Percentiles rank a stretch among this genome's conserved stretches.
Evolutionary conservation across 2,329 filamentous ascomycete genomes (phyloP).

Genomic region (Atkinsonella hypoxylon): DNA sequence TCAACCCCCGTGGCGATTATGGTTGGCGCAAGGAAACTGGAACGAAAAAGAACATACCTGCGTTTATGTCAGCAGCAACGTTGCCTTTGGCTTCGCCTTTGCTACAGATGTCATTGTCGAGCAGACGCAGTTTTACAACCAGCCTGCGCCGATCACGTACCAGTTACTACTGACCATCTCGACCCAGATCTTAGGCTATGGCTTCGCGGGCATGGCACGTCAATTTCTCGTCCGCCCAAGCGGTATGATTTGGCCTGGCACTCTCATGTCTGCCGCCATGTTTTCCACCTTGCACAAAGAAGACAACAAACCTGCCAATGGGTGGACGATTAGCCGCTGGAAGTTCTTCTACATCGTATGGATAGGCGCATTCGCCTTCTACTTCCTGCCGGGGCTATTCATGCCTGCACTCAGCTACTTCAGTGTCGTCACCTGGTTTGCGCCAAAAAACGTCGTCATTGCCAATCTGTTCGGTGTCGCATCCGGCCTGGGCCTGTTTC

Average conservation of each 20-base stretch:
- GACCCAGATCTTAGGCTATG: slow-evolving; percentile 77
- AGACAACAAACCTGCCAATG: slow-evolving; percentile 69
- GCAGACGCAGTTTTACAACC: slow-evolving; percentile 80
- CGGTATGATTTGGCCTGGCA: slow-evolving; percentile 87
- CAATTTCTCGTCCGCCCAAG: slow-evolving; percentile 74
- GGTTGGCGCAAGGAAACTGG: slow-evolving; percentile 71
- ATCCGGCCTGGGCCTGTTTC: slow-evolving; percentile 75
- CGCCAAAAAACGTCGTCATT: slow-evolving; percentile 73
- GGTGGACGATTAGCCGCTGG: slow-evolving; percentile 73
- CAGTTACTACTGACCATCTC: slow-evolving; percentile 75
- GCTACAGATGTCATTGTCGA: slow-evolving; percentile 85
- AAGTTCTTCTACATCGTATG: slow-evolving; percentile 73
- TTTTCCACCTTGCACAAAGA: slow-evolving; percentile 78
- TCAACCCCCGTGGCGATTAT: slow-evolving; percentile 44
- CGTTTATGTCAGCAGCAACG: slow-evolving; percentile 82
- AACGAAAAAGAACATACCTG: slow-evolving; percentile 84
- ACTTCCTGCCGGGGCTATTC: slow-evolving; percentile 72
- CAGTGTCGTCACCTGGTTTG: slow-evolving; percentile 80
- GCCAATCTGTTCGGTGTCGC: slow-evolving; percentile 77
- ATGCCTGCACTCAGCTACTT: slow-evolving; percentile 82
- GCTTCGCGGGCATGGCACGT: slow-evolving; percentile 71
- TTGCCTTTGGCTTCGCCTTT: slow-evolving; percentile 82
- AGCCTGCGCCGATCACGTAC: slow-evolving; percentile 63
- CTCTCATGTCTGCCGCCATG: slow-evolving; percentile 80
- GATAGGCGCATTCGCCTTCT: slow-evolving; percentile 61